Percentiles rank a stretch among this genome's conserved stretches.
Evolutionary conservation across 345 rosid species (phyloP).

Genomic region (Ceriops zippeliana): DNA sequence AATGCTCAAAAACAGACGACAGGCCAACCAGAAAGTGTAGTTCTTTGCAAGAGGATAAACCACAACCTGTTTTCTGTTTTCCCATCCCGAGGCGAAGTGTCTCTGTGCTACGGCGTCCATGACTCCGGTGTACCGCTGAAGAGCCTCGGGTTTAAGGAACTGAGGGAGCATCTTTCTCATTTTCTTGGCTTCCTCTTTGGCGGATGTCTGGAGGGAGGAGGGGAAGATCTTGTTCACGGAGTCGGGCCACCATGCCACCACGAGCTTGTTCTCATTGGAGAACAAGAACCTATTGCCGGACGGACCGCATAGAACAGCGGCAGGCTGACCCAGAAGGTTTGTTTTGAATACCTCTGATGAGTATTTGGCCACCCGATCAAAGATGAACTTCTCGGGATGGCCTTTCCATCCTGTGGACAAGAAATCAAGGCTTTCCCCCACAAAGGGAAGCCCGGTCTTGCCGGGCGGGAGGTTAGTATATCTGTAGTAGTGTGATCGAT

Average conservation of each 20-base stretch:
- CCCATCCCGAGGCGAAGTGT: conserved; percentile 27
- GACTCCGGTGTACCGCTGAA: conserved; percentile 26
- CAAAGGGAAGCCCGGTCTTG: conserved; percentile 22
- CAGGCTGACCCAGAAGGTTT: conserved; percentile 29
- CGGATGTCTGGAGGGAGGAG: conserved; percentile 26
- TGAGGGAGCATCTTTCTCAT: conserved; percentile 36
- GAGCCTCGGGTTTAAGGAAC: conserved; percentile 36
- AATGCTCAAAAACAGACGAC: conserved; percentile 29
- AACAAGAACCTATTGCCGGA: conserved; percentile 33
- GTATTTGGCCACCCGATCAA: conserved; percentile 21
- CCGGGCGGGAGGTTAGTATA: conserved; percentile 37
- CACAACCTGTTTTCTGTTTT: conserved; percentile 21
- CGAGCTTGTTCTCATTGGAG: conserved; percentile 41
- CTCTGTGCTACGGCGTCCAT: conserved; percentile 30
- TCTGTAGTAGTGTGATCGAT: conserved; percentile 19
- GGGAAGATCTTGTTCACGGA: conserved; percentile 40
- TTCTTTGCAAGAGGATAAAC: conserved; percentile 36
- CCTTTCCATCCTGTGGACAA: conserved; percentile 36
- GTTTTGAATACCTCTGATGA: conserved; percentile 33
- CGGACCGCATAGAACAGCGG: conserved; percentile 26
- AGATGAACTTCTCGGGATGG: conserved; percentile 34
- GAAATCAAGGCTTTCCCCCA: conserved; percentile 36
- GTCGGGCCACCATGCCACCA: conserved; percentile 40
- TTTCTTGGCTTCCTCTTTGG: conserved; percentile 29
- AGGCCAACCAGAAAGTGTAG: conserved; percentile 36